Conservation (phyloP, 2,329 filamentous ascomycete species). For the Verticillium longisporum region DNA sequence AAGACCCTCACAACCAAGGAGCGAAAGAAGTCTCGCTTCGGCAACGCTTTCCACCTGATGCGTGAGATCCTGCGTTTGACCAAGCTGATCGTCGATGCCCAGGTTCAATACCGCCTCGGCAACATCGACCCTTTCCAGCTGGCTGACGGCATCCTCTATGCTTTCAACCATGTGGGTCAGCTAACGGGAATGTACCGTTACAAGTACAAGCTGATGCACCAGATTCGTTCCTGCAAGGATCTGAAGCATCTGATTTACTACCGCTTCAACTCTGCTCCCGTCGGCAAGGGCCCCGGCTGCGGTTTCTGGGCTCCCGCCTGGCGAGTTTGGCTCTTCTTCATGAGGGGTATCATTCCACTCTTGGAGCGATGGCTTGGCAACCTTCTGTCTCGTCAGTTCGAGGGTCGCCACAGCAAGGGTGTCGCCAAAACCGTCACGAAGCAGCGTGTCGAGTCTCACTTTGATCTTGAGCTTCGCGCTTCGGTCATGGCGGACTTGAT, state of each 20-base stretch:
- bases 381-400: slow-evolving; percentile 91
- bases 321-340: slow-evolving; percentile 99
- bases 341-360: slow-evolving; percentile 95
- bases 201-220: slow-evolving; percentile 99
- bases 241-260: slow-evolving; percentile 99
- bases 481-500: slow-evolving; percentile 98
- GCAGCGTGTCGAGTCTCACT: slow-evolving; percentile 97
- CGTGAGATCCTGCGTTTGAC: slow-evolving; percentile 92
- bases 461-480: slow-evolving; percentile 91
- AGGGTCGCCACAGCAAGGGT: slow-evolving; percentile 96
- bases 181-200: slow-evolving; percentile 99
- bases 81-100: slow-evolving; percentile 96
- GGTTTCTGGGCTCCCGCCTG: slow-evolving; percentile 99
- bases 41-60: slow-evolving; percentile 99
- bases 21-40: slow-evolving; percentile 97
- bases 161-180: slow-evolving; percentile 98
- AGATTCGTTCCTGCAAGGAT: slow-evolving; percentile 98
- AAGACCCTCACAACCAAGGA: slow-evolving; percentile 98
- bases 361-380: slow-evolving; percentile 97
- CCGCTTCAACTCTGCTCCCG: slow-evolving; percentile 92
- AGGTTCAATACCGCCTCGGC: slow-evolving; percentile 93
- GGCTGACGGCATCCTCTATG: slow-evolving; percentile 96
- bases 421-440: slow-evolving; percentile 99
- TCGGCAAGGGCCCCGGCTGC: slow-evolving; percentile 95
- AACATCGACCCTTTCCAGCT: slow-evolving; percentile 99